Evolutionary conservation across 148 eudicot genomes (phyloP).

Genomic region (Chenopodium suecicum): DNA sequence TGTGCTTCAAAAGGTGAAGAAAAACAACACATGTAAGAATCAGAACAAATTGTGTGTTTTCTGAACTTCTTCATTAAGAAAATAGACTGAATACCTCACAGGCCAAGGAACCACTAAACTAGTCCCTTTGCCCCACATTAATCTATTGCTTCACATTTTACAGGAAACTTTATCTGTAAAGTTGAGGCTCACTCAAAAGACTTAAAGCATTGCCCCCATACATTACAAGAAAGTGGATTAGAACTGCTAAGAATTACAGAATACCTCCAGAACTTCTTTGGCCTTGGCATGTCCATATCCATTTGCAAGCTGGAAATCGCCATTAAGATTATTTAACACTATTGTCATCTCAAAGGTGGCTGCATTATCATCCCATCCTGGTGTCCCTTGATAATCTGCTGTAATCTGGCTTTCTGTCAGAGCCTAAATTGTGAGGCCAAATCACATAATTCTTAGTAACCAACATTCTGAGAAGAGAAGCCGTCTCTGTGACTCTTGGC

Average conservation of each 20-base stretch:
- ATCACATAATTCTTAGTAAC: constrained; percentile 19
- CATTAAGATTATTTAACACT: constrained; percentile 59
- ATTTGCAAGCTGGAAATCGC: constrained; percentile 79
- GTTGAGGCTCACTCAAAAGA: neutral
- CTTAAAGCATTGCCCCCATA: neutral
- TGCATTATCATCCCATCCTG: constrained; percentile 83
- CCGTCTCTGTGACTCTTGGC: neutral
- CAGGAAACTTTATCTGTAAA: too few species aligned
- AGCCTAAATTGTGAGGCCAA: constrained; percentile 45
- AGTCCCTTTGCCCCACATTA: too few species aligned
- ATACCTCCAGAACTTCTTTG: constrained; percentile 58
- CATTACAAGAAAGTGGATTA: neutral
- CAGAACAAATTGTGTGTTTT: neutral
- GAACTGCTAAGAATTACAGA: neutral
- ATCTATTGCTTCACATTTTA: too few species aligned
- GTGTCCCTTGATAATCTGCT: constrained; percentile 70
- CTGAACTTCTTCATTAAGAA: neutral
- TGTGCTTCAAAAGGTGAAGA: constrained; percentile 40
- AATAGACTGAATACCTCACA: too few species aligned
- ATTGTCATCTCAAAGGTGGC: constrained; percentile 78
- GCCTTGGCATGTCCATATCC: constrained; percentile 71
- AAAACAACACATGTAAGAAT: neutral
- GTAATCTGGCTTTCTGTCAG: constrained; percentile 52
- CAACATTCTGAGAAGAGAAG: neutral
- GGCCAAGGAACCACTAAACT: too few species aligned